These are phyloP conservation scores for Diplodia intermedia DNA, from an alignment of 2,329 filamentous ascomycete genomes.

Conservation along the genomic window DNA sequence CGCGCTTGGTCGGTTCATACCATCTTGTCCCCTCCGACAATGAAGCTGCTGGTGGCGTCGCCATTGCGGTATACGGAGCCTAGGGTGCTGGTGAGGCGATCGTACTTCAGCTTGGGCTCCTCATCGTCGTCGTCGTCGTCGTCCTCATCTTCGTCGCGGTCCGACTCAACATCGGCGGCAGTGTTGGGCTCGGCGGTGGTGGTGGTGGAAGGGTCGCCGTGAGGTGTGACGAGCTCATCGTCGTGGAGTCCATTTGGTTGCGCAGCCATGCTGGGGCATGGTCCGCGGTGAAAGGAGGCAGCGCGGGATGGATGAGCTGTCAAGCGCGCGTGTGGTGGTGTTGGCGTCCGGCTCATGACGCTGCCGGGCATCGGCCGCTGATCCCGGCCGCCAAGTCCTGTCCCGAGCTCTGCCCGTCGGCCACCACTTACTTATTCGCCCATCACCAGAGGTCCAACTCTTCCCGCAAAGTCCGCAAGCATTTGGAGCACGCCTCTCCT, in stretches of 20 bases:
- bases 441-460: background rate
- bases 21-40: conserved; percentile 97
- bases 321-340: conserved; percentile 6
- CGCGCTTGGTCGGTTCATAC: conserved; percentile 55
- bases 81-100: conserved; percentile 80
- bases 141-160: conserved; percentile 51
- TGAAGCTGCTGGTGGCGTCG: conserved; percentile 89
- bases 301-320: conserved; percentile 30
- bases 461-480: background rate
- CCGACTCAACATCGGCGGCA: conserved; percentile 35
- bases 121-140: conserved; percentile 88
- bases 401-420: conserved; percentile 4
- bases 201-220: conserved; percentile 51
- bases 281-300: conserved; percentile 38
- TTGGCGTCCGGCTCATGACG: conserved; percentile 29
- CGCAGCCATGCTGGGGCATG: conserved; percentile 53
- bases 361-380: conserved; percentile 17
- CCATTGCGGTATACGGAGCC: conserved; percentile 87
- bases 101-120: conserved; percentile 93
- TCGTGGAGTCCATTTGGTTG: conserved; percentile 44
- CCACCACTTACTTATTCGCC: background rate
- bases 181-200: conserved; percentile 34
- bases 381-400: conserved; percentile 21
- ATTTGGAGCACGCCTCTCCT: conserved; percentile 8
- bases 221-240: conserved; percentile 58